Evolutionary conservation across 805 yeast species (phyloP).

Genomic region (Candida tibetensis): DNA sequence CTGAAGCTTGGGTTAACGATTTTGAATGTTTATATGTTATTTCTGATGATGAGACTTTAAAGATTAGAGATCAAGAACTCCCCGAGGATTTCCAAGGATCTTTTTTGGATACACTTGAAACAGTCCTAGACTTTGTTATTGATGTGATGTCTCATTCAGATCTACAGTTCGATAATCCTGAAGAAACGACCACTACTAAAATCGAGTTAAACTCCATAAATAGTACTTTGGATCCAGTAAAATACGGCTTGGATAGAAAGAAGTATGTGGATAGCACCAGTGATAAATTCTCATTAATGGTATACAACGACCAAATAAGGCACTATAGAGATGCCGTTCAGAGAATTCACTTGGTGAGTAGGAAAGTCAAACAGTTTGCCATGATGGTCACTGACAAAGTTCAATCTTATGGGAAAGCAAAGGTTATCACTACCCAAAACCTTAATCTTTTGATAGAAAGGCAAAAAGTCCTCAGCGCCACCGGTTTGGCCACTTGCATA

Average conservation of each 20-base stretch:
- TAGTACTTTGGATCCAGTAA: slow-evolving; percentile 34
- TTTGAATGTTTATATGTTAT: slow-evolving; percentile 42
- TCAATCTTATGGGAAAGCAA: slow-evolving; percentile 65
- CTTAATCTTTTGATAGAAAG: slow-evolving; percentile 49
- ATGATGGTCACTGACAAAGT: slow-evolving; percentile 67
- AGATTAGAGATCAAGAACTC: slow-evolving; percentile 16
- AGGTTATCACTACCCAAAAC: slow-evolving; percentile 57
- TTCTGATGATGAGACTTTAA: slow-evolving; percentile 17
- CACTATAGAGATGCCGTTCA: slow-evolving; percentile 74
- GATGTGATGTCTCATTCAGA: slow-evolving; percentile 57
- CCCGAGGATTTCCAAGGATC: slow-evolving; percentile 44
- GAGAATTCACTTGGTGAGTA: slow-evolving; percentile 60
- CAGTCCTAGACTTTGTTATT: slow-evolving; percentile 55
- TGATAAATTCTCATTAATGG: slow-evolving; percentile 50
- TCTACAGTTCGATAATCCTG: slow-evolving; percentile 32
- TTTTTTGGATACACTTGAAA: slow-evolving; percentile 41
- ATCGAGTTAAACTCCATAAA: slow-evolving; percentile 28
- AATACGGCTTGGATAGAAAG: slow-evolving; percentile 41
- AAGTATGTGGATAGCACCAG: slow-evolving; percentile 34
- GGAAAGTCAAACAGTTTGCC: slow-evolving; percentile 62
- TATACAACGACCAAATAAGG: slow-evolving; percentile 78
- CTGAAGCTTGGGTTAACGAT: slow-evolving; percentile 69
- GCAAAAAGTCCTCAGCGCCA: slow-evolving; percentile 54
- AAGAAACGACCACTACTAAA: slow-evolving; percentile 21
- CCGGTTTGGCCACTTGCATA: slow-evolving; percentile 66